Evolutionary conservation across 2,329 filamentous ascomycete genomes (phyloP), one percentile per base, ranked within the genome.

Genomic region (Claviceps humidiphila): DNA sequence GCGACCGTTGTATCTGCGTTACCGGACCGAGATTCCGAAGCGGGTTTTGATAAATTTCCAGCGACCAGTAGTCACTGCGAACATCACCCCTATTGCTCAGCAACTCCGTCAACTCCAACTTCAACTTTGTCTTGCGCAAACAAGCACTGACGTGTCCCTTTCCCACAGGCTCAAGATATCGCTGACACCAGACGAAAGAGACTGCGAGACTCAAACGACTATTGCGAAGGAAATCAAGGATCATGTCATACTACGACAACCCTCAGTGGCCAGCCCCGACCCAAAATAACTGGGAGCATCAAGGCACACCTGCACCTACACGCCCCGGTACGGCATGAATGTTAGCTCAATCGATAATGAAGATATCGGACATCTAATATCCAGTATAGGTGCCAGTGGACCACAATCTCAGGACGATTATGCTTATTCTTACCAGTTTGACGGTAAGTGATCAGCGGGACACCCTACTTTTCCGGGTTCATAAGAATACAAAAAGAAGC

Each of bases 351-450:
- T 43, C n/a, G 24, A 34, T 24, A 20, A 5, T n/a, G 24, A 26
- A 16, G 59, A 48, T 37, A 20, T 9, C 20, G 24, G 40, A 13
- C 59, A 48, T 58, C 51, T 39, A 34, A 47, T 49, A 46, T 41
- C 26, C 45, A 38, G 40, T 61, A 57, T 68, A 88, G 86, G 85
- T 70, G 81, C 86, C 56, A 89, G 78, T 68, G 89, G 85, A 53
- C 83, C 85, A 49, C 81, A 81, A 58, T 79, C 82, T 51, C 80
- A 82, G 61, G 87, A 91, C 59, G 88, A 94, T 55, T 77, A 80
- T 63, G 89, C 89, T 54, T 95, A 95, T 67, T 82, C 81, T 59
- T 84, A 86, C 66, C 89, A 95, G 71, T 85, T 95, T 68, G 89
- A 95, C 74, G 87, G 87, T 93, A 84, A 68, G 85, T 80, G 47